Conservation (phyloP, 129 eudicot genomes). For the Chrysanthemum makinoi region DNA sequence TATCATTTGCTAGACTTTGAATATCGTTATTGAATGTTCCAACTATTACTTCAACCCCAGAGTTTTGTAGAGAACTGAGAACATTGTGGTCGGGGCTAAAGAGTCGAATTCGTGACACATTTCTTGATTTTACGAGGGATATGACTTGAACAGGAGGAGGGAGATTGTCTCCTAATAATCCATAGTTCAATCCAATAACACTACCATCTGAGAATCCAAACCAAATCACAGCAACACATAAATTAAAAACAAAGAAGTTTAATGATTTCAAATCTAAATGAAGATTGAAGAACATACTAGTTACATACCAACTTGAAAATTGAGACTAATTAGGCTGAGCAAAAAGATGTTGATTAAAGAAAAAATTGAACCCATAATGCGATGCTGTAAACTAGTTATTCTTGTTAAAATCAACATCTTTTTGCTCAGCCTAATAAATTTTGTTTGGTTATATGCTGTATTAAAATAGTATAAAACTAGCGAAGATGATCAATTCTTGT, state of each 20-base stretch:
- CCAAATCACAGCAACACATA: neutral
- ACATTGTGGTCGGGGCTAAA: constrained; percentile 33
- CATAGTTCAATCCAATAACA: constrained; percentile 37
- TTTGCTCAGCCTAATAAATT: no score
- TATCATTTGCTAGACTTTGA: constrained; percentile 23
- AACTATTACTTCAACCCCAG: constrained; percentile 30
- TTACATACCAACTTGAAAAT: constrained; percentile 17
- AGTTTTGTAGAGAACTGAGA: constrained; percentile 31
- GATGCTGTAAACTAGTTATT: neutral
- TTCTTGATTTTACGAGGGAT: constrained; percentile 31
- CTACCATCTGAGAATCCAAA: constrained; percentile 20
- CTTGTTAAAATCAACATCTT: constrained; percentile 5
- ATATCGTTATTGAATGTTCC: constrained; percentile 40
- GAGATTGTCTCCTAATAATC: constrained; percentile 39
- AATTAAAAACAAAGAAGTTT: neutral
- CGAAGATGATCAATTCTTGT: neutral
- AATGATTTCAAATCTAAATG: neutral
- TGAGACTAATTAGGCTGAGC: constrained; percentile 19
- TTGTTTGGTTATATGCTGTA: neutral
- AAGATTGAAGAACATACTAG: neutral
- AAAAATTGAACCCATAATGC: constrained; percentile 19
- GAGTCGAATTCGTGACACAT: constrained; percentile 25
- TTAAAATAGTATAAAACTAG: no score
- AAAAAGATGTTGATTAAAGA: constrained; percentile 15
- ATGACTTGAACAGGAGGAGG: constrained; percentile 27